Evolutionary conservation across 2,329 filamentous ascomycete species (phyloP).

Genomic region (Monosporascus sp.): DNA sequence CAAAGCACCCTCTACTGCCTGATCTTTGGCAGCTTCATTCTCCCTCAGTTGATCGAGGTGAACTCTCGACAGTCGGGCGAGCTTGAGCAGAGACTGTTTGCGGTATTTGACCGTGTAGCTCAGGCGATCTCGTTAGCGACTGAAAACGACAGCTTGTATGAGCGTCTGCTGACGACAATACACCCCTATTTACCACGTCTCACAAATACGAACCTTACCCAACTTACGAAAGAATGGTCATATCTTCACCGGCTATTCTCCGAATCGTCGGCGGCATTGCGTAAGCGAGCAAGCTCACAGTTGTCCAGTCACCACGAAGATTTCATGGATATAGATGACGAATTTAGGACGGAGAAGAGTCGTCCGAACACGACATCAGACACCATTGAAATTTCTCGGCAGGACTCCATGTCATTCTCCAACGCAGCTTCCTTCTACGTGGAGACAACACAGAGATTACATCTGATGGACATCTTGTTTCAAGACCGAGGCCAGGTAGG

Average conservation of each 20-base stretch:
- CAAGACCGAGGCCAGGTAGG: conserved; percentile 40
- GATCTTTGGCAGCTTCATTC: conserved; percentile 38
- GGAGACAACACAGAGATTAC: conserved; percentile 41
- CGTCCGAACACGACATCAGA: conserved; percentile 34
- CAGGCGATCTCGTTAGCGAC: conserved; percentile 36
- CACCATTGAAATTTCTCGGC: conserved; percentile 39
- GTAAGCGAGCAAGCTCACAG: conserved; percentile 27
- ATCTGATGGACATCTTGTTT: conserved; percentile 38
- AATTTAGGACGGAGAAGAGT: conserved; percentile 57
- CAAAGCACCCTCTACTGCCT: conserved; percentile 47
- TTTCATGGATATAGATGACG: conserved; percentile 48
- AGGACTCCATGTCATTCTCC: conserved; percentile 35
- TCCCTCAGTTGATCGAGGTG: conserved; percentile 42
- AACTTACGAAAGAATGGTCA: conserved; percentile 32
- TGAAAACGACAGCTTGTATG: conserved; percentile 40
- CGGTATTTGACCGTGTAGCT: conserved; percentile 36
- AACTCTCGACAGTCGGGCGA: conserved; percentile 45
- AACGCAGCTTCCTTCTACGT: conserved; percentile 42
- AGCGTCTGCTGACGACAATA: conserved; percentile 40
- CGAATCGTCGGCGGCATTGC: conserved; percentile 31
- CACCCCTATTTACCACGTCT: conserved; percentile 43
- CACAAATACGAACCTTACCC: conserved; percentile 30
- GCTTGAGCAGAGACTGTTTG: conserved; percentile 38
- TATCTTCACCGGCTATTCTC: conserved; percentile 40
- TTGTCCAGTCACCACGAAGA: conserved; percentile 20